Base-by-base conservation (phyloP, 1,284 basidiomycete species). In the Testicularia cyperi region DNA sequence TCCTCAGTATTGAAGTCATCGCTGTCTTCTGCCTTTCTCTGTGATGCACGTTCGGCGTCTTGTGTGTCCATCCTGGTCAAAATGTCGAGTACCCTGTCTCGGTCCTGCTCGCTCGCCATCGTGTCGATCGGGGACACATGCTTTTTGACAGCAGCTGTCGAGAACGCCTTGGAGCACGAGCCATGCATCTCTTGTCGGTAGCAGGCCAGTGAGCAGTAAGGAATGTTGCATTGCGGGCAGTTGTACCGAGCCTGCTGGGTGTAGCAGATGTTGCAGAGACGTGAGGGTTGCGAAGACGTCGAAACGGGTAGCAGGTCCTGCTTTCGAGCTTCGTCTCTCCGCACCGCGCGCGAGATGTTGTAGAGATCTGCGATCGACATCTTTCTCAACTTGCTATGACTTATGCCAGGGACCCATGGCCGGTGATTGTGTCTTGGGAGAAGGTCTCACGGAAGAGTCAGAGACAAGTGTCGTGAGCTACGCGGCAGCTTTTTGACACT, bases 201-300 rank as follows among this genome's bases (percentile, higher is more conserved):
- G 48, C 70, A 73, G 5, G 16, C 18, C 12, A 69, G 48, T 7
- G 68, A 68, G 47, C 70, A 73, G 42, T 58, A 73, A 1, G 70
- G 70, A 2, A 56, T 38, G 29, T 71, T 65, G 56, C 70, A 73
- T 29, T 44, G 39, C 1, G 70, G 67, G 39, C 70, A 73, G n/a
- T 38, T 65, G 47, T 73, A 73, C 5, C 44, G 31, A 0, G 68
- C 60, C 2, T 38, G 30, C 6, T 44, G 20, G 21, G 49, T 31
- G 34, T 52, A 62, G 43, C 70, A 72, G 39, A 72, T 53, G 38
- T 65, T 65, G 37, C 68, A 72, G 2, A 66, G 51, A 5, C 65
- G 46, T 3, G 53, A 39, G 42, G 19, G 35, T 30, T 14, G 47
- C 29, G 10, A 32, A 34, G 52, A 38, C 6, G 53, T 32, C 13